Conservation (phyloP, 208 protist genomes). For the Acanthamoeba sp. region DNA sequence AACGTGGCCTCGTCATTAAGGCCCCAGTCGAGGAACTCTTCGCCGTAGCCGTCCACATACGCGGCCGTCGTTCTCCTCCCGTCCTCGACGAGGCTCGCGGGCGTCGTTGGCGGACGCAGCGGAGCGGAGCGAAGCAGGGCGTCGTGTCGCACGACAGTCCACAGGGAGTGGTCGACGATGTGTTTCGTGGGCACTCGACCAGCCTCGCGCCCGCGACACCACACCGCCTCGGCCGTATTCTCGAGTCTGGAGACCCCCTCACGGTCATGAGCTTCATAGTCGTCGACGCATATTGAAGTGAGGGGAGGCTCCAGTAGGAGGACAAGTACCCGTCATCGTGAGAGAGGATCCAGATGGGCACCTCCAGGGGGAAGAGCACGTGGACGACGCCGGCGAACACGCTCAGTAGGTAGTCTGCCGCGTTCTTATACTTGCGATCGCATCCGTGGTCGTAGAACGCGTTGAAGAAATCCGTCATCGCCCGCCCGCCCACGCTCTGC, state of each 20-base stretch:
- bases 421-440: constrained; percentile 57
- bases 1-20: constrained; percentile 13
- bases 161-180: constrained; percentile 60
- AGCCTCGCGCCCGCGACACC: constrained; percentile 17
- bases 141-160: constrained; percentile 53
- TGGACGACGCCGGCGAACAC: constrained; percentile 59
- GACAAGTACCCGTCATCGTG: constrained; percentile 53
- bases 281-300: not conserved
- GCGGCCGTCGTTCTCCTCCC: not conserved
- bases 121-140: not conserved
- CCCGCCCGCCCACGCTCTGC: not conserved
- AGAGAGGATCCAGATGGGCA: constrained; percentile 29
- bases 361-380: not conserved
- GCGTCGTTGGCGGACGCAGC: not conserved
- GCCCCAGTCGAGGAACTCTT: not conserved
- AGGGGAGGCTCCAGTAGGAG: not conserved
- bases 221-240: constrained; percentile 23
- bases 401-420: constrained; percentile 49
- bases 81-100: not conserved
- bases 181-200: not conserved
- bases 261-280: not conserved
- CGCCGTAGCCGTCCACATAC: constrained; percentile 28
- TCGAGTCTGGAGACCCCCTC: not conserved
- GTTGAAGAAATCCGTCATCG: constrained; percentile 48
- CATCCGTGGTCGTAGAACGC: constrained; percentile 61